Evolutionary conservation across 2,329 filamentous ascomycete species (phyloP).

Genomic region (Ascochyta viciae-villosae): DNA sequence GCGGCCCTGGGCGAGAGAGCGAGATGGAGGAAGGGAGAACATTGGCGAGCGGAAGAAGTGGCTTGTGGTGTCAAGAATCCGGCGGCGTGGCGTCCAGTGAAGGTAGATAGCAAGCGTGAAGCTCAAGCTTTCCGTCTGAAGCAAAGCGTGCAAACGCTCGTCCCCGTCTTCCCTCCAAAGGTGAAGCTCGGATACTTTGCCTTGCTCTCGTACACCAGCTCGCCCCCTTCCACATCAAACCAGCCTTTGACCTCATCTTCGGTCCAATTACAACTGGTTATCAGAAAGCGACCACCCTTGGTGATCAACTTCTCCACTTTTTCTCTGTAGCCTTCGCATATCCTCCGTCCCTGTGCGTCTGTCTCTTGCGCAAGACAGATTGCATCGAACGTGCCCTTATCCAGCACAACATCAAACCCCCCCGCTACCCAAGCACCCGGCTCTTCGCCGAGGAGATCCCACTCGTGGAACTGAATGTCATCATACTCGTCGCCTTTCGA

Average conservation of each 20-base stretch:
- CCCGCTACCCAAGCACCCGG: conserved; percentile 63
- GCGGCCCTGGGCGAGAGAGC: conserved; percentile 63
- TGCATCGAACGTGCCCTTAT: conserved; percentile 98
- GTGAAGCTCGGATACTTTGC: conserved; percentile 86
- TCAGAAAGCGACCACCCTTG: conserved; percentile 74
- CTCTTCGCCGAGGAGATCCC: conserved; percentile 57
- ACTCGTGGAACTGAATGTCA: conserved; percentile 59
- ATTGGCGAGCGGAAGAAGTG: conserved; percentile 70
- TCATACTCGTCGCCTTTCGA: conserved; percentile 36
- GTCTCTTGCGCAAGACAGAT: conserved; percentile 74
- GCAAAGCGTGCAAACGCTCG: conserved; percentile 86
- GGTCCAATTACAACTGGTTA: conserved; percentile 99
- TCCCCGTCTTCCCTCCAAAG: conserved; percentile 87
- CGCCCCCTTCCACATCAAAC: conserved; percentile 71
- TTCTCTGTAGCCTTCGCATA: conserved; percentile 77
- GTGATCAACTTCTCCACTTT: conserved; percentile 74
- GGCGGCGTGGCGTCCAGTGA: conserved; percentile 19
- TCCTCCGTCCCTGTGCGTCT: conserved; percentile 61
- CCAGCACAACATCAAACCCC: conserved; percentile 90
- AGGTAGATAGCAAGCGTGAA: background rate
- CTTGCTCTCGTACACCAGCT: conserved; percentile 68
- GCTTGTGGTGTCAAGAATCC: conserved; percentile 64
- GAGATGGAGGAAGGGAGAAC: conserved; percentile 68
- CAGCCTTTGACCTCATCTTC: conserved; percentile 82
- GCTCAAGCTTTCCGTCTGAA: conserved; percentile 64